phyloP scores from a whole-genome alignment of 2,329 filamentous ascomycete species.

The Botrytis tulipae region DNA sequence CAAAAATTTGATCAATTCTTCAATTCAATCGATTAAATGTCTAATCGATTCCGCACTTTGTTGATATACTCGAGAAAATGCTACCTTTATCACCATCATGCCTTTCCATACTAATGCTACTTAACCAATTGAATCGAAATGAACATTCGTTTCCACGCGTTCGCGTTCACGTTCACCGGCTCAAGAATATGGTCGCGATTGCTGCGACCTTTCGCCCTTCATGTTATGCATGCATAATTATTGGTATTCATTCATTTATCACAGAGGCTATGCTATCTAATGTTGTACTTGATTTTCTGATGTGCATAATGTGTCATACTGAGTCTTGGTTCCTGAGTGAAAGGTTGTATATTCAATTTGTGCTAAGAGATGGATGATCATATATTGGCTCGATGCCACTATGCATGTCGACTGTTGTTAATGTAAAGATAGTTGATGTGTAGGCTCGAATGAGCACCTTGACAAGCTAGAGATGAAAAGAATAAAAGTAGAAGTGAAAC shows the following conservation, averaged over 20 bases:
- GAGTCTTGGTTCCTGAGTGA: neutral
- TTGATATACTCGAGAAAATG: neutral
- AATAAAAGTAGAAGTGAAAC: neutral
- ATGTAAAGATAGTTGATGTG: neutral
- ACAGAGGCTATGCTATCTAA: neutral
- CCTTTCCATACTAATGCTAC: neutral
- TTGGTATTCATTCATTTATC: conserved; percentile 3
- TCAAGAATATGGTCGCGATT: neutral
- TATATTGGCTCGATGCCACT: neutral
- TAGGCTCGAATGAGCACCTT: neutral
- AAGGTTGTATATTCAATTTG: neutral
- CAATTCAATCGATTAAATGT: neutral
- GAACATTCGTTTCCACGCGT: neutral
- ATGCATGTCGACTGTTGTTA: neutral
- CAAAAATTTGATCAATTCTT: neutral
- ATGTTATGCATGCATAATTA: conserved; percentile 6
- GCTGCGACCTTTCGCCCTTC: conserved; percentile 6
- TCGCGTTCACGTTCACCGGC: neutral
- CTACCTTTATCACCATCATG: neutral
- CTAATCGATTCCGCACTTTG: neutral
- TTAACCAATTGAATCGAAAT: neutral
- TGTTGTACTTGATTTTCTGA: neutral
- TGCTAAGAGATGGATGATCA: neutral
- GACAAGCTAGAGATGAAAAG: conserved; percentile 10
- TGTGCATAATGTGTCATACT: conserved; percentile 20